Conservation (phyloP, 1,284 basidiomycete genomes). For the Cutaneotrichosporon sp. region DNA sequence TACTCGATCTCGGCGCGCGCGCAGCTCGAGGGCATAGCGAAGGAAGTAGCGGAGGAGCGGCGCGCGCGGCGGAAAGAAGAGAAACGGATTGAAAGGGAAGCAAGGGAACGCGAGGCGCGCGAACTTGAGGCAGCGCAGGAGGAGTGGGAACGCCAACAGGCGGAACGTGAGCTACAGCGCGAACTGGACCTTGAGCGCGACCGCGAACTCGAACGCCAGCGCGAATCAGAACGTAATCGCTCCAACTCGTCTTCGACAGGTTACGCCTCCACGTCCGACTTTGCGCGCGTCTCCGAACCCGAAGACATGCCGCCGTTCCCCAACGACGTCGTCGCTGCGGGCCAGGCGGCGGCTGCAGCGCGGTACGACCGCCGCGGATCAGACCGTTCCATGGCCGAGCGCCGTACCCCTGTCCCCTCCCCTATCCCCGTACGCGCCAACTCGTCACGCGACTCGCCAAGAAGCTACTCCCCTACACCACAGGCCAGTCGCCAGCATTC, state of each 20-base stretch:
- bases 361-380: conserved; percentile 2
- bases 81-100: conserved; percentile 11
- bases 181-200: neutral
- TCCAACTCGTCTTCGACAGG: too few relatives aligned
- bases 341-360: conserved; percentile 1
- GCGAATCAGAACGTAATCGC: too few relatives aligned
- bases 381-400: neutral
- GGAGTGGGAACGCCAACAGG: conserved; percentile 1
- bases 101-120: neutral
- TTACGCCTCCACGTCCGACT: too few relatives aligned
- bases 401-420: neutral
- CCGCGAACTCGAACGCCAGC: neutral
- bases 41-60: conserved; percentile 29
- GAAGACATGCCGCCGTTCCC: neutral
- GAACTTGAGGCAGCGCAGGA: conserved; percentile 3
- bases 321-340: conserved; percentile 4
- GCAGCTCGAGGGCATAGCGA: conserved; percentile 28
- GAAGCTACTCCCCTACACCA: neutral
- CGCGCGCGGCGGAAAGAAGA: conserved; percentile 11
- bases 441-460: neutral
- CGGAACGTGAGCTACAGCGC: neutral
- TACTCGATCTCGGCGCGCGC: conserved; percentile 56
- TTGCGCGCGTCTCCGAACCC: too few relatives aligned
- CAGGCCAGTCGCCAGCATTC: neutral
- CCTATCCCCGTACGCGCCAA: neutral